Evolutionary conservation across 2,329 filamentous ascomycete species (phyloP).

Genomic region (Talaromyces albobiverticillius): DNA sequence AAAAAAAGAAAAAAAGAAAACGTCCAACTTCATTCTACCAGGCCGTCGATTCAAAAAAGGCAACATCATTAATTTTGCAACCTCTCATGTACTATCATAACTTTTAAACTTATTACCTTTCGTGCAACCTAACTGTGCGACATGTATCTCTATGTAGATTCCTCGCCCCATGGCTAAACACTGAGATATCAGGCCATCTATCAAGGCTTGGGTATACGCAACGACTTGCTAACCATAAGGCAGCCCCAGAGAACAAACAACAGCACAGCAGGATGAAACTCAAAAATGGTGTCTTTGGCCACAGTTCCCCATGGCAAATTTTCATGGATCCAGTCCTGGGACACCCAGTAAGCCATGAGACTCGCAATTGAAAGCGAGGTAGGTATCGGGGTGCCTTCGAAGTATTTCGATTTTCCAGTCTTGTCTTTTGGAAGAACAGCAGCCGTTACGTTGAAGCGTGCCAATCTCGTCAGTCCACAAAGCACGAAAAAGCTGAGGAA

Average conservation of each 20-base stretch:
- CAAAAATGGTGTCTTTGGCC: conserved; percentile 64
- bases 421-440: conserved; percentile 86
- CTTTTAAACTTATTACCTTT: neutral
- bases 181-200: neutral
- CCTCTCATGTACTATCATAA: neutral
- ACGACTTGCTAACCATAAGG: conserved; percentile 90
- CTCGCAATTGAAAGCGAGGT: conserved; percentile 78
- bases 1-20: too few relatives aligned
- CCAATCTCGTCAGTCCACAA: conserved; percentile 86
- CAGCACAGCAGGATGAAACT: conserved; percentile 78
- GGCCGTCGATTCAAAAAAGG: neutral
- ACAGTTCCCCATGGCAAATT: conserved; percentile 73
- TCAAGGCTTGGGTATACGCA: conserved; percentile 86
- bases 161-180: neutral
- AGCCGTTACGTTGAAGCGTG: conserved; percentile 96
- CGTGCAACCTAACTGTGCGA: neutral
- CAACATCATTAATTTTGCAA: neutral
- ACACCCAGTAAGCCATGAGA: conserved; percentile 87
- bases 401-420: conserved; percentile 87
- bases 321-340: conserved; percentile 73
- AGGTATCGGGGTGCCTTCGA: conserved; percentile 95
- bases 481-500: conserved; percentile 85
- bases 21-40: too few relatives aligned
- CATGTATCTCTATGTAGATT: conserved; percentile 5
- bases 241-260: conserved; percentile 88